Base-by-base conservation (phyloP, 148 eudicot species). In the Persicaria tinctoria region DNA sequence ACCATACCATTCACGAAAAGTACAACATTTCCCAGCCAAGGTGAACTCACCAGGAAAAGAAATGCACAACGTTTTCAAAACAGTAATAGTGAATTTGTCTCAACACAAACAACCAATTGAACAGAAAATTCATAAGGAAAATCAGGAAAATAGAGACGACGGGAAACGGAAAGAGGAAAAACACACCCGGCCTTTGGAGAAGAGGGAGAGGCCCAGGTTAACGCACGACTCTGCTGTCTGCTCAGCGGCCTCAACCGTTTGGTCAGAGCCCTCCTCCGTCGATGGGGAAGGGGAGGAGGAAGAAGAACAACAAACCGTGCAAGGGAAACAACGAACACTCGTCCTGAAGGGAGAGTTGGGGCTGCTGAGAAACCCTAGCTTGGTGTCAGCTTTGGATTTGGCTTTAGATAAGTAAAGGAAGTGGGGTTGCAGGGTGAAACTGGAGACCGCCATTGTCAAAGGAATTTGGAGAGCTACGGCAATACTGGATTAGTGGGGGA, bases 111-210 rank as follows among this genome's bases (percentile, higher is more conserved):
- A 8, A 41, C 70, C 48, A 44, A 66, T 44, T 66, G 12, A 66
- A 44, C 70, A 13, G 48, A 41, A 66, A 66, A 38, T 8, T 10
- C 46, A 63, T 3, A 47, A 41, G 3, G 0, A 66, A 44, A 66
- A 11, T 3, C 3, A 8, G 53, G 12, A 50, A 23, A 20, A 10
- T 13, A 14, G 59, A 55, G 59, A 13, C 18, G 59, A 55, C 14
- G 59, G 59, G n/a, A 55, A 55, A 14, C 17, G 20, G 66, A 63
- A 27, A 27, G 46, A 63, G 68, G 45, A 16, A 66, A 59, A 18
- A 55, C 83, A 62, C 75, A 95, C 98, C 93, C 97, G 80, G 76
- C 97, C 98, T 86, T 79, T 92, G 80, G 96, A 85, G 74, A 95
- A 95, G 78, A 95, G 90, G 51, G 97, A 81, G 54, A 94, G 98